Evolutionary conservation across 176 grass and related monocot species (phyloP), one percentile per base, ranked within the genome.

Genomic region (Paspalum vaginatum): DNA sequence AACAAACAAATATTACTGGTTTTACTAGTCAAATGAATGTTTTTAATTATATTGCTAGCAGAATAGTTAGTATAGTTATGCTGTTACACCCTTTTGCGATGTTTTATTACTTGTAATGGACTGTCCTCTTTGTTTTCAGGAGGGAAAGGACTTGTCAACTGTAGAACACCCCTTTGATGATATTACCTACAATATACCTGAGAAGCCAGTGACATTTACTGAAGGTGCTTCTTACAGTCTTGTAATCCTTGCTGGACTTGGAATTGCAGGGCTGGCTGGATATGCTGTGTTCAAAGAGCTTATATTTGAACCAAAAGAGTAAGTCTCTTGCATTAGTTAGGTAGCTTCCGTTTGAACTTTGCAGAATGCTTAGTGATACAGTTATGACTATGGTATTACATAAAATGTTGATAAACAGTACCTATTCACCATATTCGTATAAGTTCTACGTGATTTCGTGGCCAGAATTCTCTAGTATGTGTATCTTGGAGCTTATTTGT

Each of bases 221-320:
- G 95, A 98, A 80, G 92, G 95, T 61, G 95, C 95, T 81, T 94
- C 95, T 64, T 98, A 98, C 78, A 93, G 86, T 85, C 64, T 95
- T 78, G 78, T 91, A 69, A 98, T 98, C 75, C 88, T 98, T 38
- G 95, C 88, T 7, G 95, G 92, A 40, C 87, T 98, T 79, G 95
- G 95, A 52, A 65, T 98, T 85, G 95, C 95, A 63, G 90, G 69
- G 1, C 58, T 98, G 68, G 95, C 95, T 62, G 95, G 92, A 83
- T 98, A 98, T 95, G 92, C 88, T 71, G 90, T 98, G 73, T 93
- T 98, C 64, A 98, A 95, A 79, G 95, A 98, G 72, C 90, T 98
- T 64, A 93, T 98, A 66, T 98, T 98, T 82, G 92, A 98, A 89
- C 92, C 95, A 74, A 98, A 91, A 89, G 95, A 98, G 95, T 98